These are phyloP conservation scores for Phytophthora rubi DNA, from an alignment of 352 stramenopile genomes.

Conservation along the genomic window DNA sequence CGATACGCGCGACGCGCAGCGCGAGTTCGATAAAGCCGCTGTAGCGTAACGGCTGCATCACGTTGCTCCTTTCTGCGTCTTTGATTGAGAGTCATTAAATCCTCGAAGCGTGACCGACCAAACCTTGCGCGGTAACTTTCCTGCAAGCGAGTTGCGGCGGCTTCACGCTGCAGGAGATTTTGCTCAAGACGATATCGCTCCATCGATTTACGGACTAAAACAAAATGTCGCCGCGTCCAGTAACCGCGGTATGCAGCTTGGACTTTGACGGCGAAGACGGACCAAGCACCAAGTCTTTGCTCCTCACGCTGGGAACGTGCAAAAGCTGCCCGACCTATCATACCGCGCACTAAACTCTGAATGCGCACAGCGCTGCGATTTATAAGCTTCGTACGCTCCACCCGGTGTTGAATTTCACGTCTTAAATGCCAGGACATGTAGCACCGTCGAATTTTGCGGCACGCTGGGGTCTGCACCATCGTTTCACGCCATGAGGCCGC, in stretches of 20 bases:
- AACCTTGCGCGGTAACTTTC: slow-evolving; percentile 65
- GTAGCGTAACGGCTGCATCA: slow-evolving; percentile 57
- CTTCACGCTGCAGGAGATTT: slow-evolving; percentile 44
- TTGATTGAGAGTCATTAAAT: slow-evolving; percentile 75
- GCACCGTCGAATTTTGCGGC: slow-evolving; percentile 51
- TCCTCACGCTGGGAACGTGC: slow-evolving; percentile 37
- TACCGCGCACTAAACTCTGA: slow-evolving; percentile 61
- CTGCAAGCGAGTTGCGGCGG: slow-evolving; percentile 57
- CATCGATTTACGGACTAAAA: slow-evolving; percentile 68
- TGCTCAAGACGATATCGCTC: slow-evolving; percentile 63
- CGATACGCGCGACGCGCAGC: slow-evolving; percentile 60
- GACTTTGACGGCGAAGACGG: slow-evolving; percentile 52
- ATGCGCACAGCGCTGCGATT: slow-evolving; percentile 54
- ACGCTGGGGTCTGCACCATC: slow-evolving; percentile 62
- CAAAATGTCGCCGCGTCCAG: slow-evolving; percentile 56
- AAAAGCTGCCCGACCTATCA: slow-evolving; percentile 51
- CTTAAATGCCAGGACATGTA: slow-evolving; percentile 60
- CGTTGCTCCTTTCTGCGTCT: slow-evolving; percentile 56
- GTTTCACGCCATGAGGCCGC: slow-evolving; percentile 60
- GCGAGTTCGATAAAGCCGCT: slow-evolving; percentile 68
- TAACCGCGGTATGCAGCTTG: slow-evolving; percentile 70
- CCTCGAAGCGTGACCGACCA: slow-evolving; percentile 71
- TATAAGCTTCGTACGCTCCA: slow-evolving; percentile 37
- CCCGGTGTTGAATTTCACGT: slow-evolving; percentile 45
- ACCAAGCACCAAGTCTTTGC: slow-evolving; percentile 44